Conservation (phyloP, 495 filamentous ascomycete genomes). For the Tuber borchii region DNA sequence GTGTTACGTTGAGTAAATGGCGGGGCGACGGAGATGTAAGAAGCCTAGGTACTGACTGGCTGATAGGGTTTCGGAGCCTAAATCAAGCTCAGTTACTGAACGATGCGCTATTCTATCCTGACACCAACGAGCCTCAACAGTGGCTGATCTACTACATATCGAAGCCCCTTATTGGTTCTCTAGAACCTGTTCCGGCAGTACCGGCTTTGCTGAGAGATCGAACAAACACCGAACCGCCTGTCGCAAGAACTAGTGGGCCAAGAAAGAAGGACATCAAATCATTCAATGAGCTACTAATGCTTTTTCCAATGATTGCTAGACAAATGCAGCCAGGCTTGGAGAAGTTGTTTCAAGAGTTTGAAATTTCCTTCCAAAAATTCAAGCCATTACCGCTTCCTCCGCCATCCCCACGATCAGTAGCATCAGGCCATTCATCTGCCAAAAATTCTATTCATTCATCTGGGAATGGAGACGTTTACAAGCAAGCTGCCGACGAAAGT, state of each 20-base stretch:
- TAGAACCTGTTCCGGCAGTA: constrained; percentile 55
- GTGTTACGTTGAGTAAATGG: background rate
- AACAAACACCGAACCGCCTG: constrained; percentile 9
- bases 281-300: constrained; percentile 82
- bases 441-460: constrained; percentile 33
- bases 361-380: constrained; percentile 67
- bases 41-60: constrained; percentile 27
- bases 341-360: constrained; percentile 83
- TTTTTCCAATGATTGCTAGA: constrained; percentile 92
- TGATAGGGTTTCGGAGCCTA: constrained; percentile 78
- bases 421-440: constrained; percentile 26
- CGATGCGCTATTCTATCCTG: constrained; percentile 81
- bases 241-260: constrained; percentile 9
- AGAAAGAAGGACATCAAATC: constrained; percentile 79
- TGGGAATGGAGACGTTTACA: constrained; percentile 37
- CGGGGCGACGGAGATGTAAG: background rate
- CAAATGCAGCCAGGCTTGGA: constrained; percentile 95
- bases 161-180: constrained; percentile 76
- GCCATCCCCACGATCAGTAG: constrained; percentile 53
- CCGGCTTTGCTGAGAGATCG: constrained; percentile 35
- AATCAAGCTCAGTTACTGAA: constrained; percentile 83
- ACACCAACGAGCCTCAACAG: constrained; percentile 67
- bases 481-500: constrained; percentile 40
- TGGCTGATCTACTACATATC: constrained; percentile 98
- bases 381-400: constrained; percentile 58